Base-by-base conservation (phyloP, 495 filamentous ascomycete species). In the Neurospora intermedia region DNA sequence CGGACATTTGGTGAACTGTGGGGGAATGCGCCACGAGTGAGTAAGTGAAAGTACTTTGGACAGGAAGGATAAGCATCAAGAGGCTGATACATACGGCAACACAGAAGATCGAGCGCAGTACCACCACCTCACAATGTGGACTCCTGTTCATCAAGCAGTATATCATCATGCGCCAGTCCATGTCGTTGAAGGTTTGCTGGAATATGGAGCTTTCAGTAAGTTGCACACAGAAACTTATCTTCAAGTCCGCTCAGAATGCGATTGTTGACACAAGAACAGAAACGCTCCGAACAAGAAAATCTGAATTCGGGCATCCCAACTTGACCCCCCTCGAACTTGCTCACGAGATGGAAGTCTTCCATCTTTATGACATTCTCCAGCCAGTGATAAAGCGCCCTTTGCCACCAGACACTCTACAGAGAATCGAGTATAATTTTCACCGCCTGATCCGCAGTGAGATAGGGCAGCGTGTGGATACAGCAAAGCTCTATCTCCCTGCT, bases 141-240 rank as follows among this genome's bases (percentile, higher is more conserved):
- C 70, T 35, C 70, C 70, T 18, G 13, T 71, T 6, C 70, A 71
- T 5, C 70, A 59, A 23, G 70, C 70, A 9, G 70, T 40, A 7
- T 71, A 71, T 38, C 43, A 46, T 18, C 70, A 46, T n/a, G 70
- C 70, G 7, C 70, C 70, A 35, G 23, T n/a, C 4, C 5, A 71
- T 3, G 70, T 71, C 18, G 31, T 54, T n/a, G 41, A 71, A 0
- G n/a, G 35, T n/a, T 38, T 71, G 23, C 16, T 71, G 16, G 42
- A 66, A 15, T 46, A 46, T 38, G 70, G 70, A 5, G 42, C 70
- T 46, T 71, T 46, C 70, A 71, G 70, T 71, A 71, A 31, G 69
- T 62, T 10, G 11, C 20, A 15, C 27, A 31, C 13, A 18, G 4
- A 6, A 2, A 9, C 6, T 31, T 71, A 18, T 18, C 2, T 23